These are phyloP conservation scores for Sugiyamaella smithiae DNA, from an alignment of 805 yeast species.

Conservation along the genomic window DNA sequence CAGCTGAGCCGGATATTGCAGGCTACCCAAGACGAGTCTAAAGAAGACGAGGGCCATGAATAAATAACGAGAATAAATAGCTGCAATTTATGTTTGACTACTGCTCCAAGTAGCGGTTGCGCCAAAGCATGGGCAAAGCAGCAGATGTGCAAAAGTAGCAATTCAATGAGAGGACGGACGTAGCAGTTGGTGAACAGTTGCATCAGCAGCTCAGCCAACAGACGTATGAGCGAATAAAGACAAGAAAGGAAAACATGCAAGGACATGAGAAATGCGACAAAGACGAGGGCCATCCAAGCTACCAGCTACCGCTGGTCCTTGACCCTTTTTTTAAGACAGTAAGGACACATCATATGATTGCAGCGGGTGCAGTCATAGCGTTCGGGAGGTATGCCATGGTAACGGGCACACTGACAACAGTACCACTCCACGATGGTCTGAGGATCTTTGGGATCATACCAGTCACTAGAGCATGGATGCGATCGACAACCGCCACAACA, in stretches of 20 bases:
- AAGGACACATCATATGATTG: conserved; percentile 33
- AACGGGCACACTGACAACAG: conserved; percentile 35
- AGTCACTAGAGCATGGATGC: not conserved
- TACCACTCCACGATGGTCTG: conserved; percentile 34
- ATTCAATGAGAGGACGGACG: too few species aligned
- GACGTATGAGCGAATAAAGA: too few species aligned
- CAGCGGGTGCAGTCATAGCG: conserved; percentile 33
- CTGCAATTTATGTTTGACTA: not conserved
- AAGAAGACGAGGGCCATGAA: conserved; percentile 8
- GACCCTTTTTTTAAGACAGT: conserved; percentile 30
- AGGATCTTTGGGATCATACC: conserved; percentile 24
- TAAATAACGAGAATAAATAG: conserved; percentile 2
- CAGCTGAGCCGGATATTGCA: conserved; percentile 23
- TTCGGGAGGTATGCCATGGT: conserved; percentile 30
- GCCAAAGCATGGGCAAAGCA: too few species aligned
- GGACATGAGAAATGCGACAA: too few species aligned
- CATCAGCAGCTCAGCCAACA: too few species aligned
- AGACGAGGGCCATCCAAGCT: too few species aligned
- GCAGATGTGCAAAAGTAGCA: too few species aligned
- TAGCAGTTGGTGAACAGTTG: too few species aligned
- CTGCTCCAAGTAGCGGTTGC: too few species aligned
- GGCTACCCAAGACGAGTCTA: too few species aligned
- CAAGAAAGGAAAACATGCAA: too few species aligned
- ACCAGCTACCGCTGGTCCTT: conserved; percentile 20
- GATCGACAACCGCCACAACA: not conserved